A percentile compares a stretch with the other conserved stretches of the same genome.
Conservation (phyloP, 2,329 filamentous ascomycete species). For the Leptodontidium sp. region DNA sequence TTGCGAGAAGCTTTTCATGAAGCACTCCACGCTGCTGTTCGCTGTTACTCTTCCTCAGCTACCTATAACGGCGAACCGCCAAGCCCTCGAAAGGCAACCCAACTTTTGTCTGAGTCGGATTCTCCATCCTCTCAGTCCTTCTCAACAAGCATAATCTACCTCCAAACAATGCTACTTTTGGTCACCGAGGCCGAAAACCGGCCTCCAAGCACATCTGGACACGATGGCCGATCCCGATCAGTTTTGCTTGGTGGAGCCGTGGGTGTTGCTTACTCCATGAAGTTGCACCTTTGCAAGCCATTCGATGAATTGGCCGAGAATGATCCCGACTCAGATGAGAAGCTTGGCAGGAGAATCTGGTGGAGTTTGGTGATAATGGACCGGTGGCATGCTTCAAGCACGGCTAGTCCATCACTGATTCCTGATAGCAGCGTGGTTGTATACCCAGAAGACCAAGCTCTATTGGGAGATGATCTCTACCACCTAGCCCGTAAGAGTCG, state of each 20-base stretch:
- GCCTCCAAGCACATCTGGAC: constrained; percentile 53
- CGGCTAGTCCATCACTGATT: constrained; percentile 68
- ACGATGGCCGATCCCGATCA: constrained; percentile 52
- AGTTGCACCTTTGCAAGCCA: constrained; percentile 59
- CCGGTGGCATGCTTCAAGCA: constrained; percentile 76
- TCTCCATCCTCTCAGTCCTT: constrained; percentile 50
- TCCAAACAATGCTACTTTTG: constrained; percentile 73
- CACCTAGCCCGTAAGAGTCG: constrained; percentile 69
- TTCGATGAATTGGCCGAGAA: constrained; percentile 53
- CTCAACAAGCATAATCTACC: constrained; percentile 60
- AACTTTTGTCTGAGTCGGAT: constrained; percentile 55
- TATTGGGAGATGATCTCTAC: constrained; percentile 70
- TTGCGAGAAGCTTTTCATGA: constrained; percentile 71
- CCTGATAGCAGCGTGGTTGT: constrained; percentile 68
- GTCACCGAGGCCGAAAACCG: constrained; percentile 70
- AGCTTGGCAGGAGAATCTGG: constrained; percentile 71
- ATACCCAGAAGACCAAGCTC: constrained; percentile 62
- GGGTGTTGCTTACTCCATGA: constrained; percentile 70
- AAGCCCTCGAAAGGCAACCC: constrained; percentile 52
- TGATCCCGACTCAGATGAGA: constrained; percentile 67
- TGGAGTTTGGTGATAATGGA: constrained; percentile 77
- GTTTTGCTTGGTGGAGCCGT: constrained; percentile 71
- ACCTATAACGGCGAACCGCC: constrained; percentile 43
- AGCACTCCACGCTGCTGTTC: constrained; percentile 67
- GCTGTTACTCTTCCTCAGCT: constrained; percentile 56